phyloP scores from a whole-genome alignment of 2,329 filamentous ascomycete species.

The Fusarium multiceps region DNA sequence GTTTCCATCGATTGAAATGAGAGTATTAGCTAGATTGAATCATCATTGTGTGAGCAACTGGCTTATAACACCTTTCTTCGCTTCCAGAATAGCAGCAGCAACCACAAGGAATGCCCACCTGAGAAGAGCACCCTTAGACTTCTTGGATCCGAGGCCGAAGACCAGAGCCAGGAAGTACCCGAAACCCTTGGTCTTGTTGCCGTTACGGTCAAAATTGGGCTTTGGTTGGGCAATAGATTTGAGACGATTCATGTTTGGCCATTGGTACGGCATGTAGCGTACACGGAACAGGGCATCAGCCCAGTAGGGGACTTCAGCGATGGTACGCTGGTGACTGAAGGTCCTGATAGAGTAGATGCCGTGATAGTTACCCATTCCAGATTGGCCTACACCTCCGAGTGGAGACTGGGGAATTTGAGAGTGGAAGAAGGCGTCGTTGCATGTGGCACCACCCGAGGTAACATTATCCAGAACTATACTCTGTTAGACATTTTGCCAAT shows the following conservation, averaged over 20 bases:
- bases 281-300: slow-evolving; percentile 67
- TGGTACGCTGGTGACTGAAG: slow-evolving; percentile 55
- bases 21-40: slow-evolving; percentile 21
- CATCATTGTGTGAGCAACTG: slow-evolving; percentile 43
- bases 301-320: slow-evolving; percentile 54
- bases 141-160: slow-evolving; percentile 62
- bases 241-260: slow-evolving; percentile 58
- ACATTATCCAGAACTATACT: slow-evolving; percentile 53
- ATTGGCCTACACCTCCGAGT: slow-evolving; percentile 62
- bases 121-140: slow-evolving; percentile 61
- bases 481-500: slow-evolving; percentile 32
- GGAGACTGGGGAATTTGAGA: slow-evolving; percentile 55
- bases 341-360: slow-evolving; percentile 60
- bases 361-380: slow-evolving; percentile 61
- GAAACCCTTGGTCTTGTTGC: slow-evolving; percentile 62
- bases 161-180: slow-evolving; percentile 66
- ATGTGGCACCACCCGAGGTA: slow-evolving; percentile 62
- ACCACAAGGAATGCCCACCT: slow-evolving; percentile 61
- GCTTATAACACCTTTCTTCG: slow-evolving; percentile 51
- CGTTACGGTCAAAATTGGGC: slow-evolving; percentile 72
- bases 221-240: slow-evolving; percentile 56
- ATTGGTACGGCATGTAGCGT: slow-evolving; percentile 73
- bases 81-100: slow-evolving; percentile 51
- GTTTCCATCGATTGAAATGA: not conserved
- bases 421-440: slow-evolving; percentile 62